Percentiles rank a stretch among this genome's conserved stretches.
Evolutionary conservation across 202 grass and related monocot species (phyloP).

Genomic region (Schoenoplectus triqueter): DNA sequence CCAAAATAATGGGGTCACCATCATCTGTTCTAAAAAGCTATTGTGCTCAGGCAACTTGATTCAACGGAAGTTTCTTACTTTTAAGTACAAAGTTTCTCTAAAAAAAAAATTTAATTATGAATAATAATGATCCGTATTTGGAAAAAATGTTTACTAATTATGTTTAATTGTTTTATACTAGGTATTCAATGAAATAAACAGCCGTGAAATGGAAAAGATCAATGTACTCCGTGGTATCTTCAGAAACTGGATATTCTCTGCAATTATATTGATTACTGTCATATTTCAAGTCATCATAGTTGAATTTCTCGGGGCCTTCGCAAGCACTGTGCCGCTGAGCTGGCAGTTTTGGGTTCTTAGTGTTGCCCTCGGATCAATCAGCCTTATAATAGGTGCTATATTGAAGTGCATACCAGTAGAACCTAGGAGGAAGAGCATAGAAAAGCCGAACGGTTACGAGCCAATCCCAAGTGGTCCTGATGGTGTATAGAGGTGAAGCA

Average conservation of each 20-base stretch:
- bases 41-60: background rate
- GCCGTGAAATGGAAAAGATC: constrained; percentile 91
- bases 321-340: constrained; percentile 69
- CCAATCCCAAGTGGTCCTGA: constrained; percentile 56
- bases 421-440: constrained; percentile 31
- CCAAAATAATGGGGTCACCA: too few relatives aligned
- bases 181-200: constrained; percentile 98
- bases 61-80: background rate
- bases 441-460: constrained; percentile 49
- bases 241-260: constrained; percentile 71
- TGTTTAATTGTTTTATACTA: constrained; percentile 29
- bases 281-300: constrained; percentile 85
- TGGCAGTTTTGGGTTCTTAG: constrained; percentile 63
- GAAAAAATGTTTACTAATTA: constrained; percentile 19
- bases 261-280: constrained; percentile 57
- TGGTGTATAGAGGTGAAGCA: constrained; percentile 45
- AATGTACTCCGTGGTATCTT: constrained; percentile 77
- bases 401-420: constrained; percentile 80
- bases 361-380: constrained; percentile 62
- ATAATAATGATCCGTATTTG: background rate
- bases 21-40: background rate
- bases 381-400: constrained; percentile 66
- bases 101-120: background rate
- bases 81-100: constrained; percentile 16
- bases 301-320: constrained; percentile 79